Evolutionary conservation across 176 grass and related monocot species (phyloP), one percentile per base, ranked within the genome.

Genomic region (Puya raimondii): DNA sequence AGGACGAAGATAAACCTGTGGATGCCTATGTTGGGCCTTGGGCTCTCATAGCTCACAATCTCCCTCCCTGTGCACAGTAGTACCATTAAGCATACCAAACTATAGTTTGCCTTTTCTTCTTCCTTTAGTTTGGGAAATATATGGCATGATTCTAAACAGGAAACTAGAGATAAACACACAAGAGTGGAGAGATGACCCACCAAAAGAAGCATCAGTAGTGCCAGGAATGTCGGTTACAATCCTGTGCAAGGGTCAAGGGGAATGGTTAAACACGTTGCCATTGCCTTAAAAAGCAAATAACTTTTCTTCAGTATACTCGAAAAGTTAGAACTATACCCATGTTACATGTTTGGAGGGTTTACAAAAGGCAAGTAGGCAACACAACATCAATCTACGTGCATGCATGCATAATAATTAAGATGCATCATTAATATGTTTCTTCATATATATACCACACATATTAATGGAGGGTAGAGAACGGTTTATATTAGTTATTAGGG

Each of bases 1-100:
- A 99, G 89, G 63, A 91, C 89, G 79, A 99, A 93, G 33, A 99
- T 70, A 78, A 99, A 93, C 72, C 90, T 87, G 70, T 99, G 94
- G 66, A 99, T 99, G 10, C 94, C 94, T 64, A 99, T 91, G 78
- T 53, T 84, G 21, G 94, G 94, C 17, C 76, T 90, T 47, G 94
- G 87, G 75, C 80, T 99, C 73, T 99, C 90, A 9, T 99, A 93
- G 74, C 25, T 86, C 48, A 93, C 17, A 17, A 88, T 23, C 49
- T 91, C 90, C 64, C 72, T 70, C n/a, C 94, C 93, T 97, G 80
- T 64, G 21, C 23, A 57, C 9, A 57, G 6, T 42, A 7, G 33
- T 42, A 42, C 6, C 33, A 42, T 42, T 42, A 42, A 42, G 33
- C 33, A 42, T 42, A 42, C 6, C 33, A 42, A 42, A 42, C 33